phyloP scores from a whole-genome alignment of 176 grass and related monocot genomes.

The Rhipidocladum racemiflorum region DNA sequence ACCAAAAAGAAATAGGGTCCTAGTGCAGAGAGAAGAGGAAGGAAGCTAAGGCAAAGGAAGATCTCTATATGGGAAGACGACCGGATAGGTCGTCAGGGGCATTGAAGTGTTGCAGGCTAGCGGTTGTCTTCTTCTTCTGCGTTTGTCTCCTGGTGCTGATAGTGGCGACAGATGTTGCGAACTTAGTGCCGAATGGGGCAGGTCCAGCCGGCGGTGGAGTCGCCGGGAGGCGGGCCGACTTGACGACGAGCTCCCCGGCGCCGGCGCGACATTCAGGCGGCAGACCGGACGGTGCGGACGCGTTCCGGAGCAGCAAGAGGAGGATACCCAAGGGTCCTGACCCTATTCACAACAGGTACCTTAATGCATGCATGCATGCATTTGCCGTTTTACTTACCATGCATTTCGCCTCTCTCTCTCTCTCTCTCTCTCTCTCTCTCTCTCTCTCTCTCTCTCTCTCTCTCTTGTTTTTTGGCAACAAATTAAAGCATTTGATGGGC shows the following conservation, averaged over 20 bases:
- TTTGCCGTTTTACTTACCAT: not conserved
- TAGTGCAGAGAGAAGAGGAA: not conserved
- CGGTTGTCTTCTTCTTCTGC: constrained; percentile 25
- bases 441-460: not conserved
- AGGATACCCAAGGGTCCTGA: constrained; percentile 70
- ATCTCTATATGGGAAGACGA: constrained; percentile 37
- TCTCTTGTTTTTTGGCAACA: not conserved
- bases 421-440: not conserved
- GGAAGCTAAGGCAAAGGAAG: not conserved
- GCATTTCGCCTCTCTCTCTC: not conserved
- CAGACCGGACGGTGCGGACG: constrained; percentile 4
- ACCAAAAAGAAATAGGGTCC: not conserved
- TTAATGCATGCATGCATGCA: not conserved
- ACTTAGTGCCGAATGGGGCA: not conserved
- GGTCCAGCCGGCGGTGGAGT: not conserved
- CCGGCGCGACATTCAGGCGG: not conserved
- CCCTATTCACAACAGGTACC: constrained; percentile 82
- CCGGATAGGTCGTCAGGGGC: constrained; percentile 27
- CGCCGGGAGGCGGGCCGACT: not conserved
- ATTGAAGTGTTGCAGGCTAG: constrained; percentile 27
- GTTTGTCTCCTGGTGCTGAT: constrained; percentile 33
- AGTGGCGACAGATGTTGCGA: not conserved
- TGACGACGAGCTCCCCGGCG: not conserved
- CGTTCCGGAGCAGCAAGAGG: constrained; percentile 56
- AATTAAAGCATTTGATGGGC: not conserved